Conservation (phyloP, 441 rosid species). For the Arabidopsis hybrid region DNA sequence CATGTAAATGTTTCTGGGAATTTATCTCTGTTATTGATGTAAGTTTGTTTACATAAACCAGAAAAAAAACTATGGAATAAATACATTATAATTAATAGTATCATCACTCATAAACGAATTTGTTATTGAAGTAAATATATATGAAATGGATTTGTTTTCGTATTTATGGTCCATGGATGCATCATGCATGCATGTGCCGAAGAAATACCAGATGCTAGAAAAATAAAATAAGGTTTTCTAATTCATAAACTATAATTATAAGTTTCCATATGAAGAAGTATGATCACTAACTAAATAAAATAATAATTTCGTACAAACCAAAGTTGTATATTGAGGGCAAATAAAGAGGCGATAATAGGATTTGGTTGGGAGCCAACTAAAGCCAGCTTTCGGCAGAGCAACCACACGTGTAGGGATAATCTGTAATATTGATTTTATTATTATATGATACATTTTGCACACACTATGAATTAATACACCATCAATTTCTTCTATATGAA, state of each 20-base stretch:
- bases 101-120: constrained; percentile 2
- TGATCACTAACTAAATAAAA: constrained; percentile 2
- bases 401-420: constrained; percentile 39
- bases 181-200: constrained; percentile 20
- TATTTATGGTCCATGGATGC: too few relatives aligned
- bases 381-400: constrained; percentile 40
- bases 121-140: background rate
- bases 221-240: background rate
- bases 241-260: too few relatives aligned
- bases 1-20: constrained; percentile 32
- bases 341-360: constrained; percentile 18
- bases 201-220: background rate
- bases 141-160: background rate
- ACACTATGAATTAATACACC: background rate
- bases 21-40: constrained; percentile 25
- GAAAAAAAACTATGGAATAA: constrained; percentile 25
- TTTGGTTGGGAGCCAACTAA: constrained; percentile 42
- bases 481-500: background rate
- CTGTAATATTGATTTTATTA: background rate
- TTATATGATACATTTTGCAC: background rate
- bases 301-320: background rate
- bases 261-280: too few relatives aligned
- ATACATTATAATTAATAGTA: background rate
- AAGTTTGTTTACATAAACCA: constrained; percentile 39
- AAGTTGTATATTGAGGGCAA: background rate